A percentile compares a stretch with the other conserved stretches of the same genome.
Conservation (phyloP, 1,284 basidiomycete genomes). For the Apiotrichum porosum region DNA sequence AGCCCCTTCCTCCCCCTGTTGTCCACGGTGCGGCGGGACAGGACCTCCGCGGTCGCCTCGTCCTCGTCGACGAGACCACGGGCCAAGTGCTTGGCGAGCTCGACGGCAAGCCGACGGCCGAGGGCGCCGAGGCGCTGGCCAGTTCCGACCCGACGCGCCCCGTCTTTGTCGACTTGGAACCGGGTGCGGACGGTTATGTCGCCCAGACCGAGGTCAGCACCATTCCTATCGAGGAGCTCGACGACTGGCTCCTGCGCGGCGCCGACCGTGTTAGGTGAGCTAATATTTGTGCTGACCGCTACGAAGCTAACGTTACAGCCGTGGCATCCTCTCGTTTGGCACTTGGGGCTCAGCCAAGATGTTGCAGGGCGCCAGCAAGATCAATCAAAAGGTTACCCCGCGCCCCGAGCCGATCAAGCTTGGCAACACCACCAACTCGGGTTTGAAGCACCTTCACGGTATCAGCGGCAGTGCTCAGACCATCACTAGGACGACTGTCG, state of each 20-base stretch:
- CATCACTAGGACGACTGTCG: constrained; percentile 7
- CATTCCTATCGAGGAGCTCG: constrained; percentile 60
- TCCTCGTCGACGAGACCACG: constrained; percentile 67
- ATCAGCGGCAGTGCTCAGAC: background rate
- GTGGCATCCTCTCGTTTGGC: constrained; percentile 64
- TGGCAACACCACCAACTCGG: background rate
- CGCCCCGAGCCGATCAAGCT: constrained; percentile 12
- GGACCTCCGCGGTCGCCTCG: constrained; percentile 62
- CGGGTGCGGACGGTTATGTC: constrained; percentile 46
- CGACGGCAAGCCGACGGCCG: constrained; percentile 58
- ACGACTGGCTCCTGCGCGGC: constrained; percentile 65
- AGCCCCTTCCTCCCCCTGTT: background rate
- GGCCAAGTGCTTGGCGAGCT: constrained; percentile 71
- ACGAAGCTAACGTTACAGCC: constrained; percentile 41
- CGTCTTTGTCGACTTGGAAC: constrained; percentile 67
- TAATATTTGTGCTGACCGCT: background rate
- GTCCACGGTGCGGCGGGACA: constrained; percentile 29
- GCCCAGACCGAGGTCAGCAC: constrained; percentile 53
- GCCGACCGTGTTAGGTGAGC: constrained; percentile 58
- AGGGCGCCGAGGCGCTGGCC: constrained; percentile 55
- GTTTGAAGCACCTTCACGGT: constrained; percentile 3
- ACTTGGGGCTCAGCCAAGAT: constrained; percentile 61
- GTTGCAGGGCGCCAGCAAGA: constrained; percentile 59
- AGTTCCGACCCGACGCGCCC: constrained; percentile 56
- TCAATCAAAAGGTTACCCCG: constrained; percentile 48